A percentile compares a stretch with the other conserved stretches of the same genome.
Conservation (phyloP, 345 rosid species). For the Acer negundo region DNA sequence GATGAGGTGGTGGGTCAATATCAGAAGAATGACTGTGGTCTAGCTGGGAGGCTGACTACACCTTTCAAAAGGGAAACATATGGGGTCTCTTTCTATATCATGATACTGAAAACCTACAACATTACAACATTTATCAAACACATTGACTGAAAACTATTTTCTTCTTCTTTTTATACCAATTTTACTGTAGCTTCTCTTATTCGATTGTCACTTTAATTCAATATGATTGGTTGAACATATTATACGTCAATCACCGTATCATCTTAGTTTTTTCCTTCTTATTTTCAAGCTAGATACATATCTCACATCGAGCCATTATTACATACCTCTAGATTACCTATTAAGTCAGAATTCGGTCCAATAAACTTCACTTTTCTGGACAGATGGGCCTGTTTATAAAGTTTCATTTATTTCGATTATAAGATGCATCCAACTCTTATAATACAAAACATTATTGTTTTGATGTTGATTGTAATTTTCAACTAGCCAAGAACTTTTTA, state of each 20-base stretch:
- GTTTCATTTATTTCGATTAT: neutral
- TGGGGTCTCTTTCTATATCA: neutral
- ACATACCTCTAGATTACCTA: neutral
- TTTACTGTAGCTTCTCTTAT: neutral
- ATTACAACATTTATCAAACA: neutral
- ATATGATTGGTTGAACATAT: neutral
- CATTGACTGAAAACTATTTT: neutral
- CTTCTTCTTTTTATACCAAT: neutral
- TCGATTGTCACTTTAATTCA: neutral
- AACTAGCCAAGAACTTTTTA: too few species aligned
- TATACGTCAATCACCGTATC: too few species aligned
- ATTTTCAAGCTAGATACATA: neutral
- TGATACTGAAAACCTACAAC: neutral
- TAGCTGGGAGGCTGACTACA: neutral
- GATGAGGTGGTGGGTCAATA: neutral
- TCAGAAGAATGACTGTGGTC: neutral
- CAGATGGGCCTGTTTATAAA: neutral
- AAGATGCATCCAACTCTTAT: neutral
- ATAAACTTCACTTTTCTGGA: neutral
- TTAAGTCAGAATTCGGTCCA: neutral
- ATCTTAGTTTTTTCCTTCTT: neutral
- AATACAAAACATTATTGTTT: neutral
- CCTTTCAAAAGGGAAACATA: neutral
- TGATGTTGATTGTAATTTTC: too few species aligned
- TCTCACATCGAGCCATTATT: neutral